phyloP scores from a whole-genome alignment of 306 rosid genomes.

The Senna siamea region DNA sequence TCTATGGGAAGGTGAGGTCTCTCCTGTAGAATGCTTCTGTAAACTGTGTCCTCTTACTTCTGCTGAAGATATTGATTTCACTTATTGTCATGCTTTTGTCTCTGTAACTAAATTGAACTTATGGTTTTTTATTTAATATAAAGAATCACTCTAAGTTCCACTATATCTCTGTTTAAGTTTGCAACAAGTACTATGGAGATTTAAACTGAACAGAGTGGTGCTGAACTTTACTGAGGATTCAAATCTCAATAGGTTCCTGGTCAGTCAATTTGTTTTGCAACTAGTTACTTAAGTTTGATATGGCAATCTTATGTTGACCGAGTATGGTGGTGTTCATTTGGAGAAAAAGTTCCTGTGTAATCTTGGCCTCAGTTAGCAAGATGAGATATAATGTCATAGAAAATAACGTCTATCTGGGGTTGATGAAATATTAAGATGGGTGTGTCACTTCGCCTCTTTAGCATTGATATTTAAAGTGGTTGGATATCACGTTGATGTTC shows the following conservation, averaged over 20 bases:
- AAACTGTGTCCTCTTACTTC: conserved; percentile 22
- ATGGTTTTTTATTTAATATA: conserved; percentile 29
- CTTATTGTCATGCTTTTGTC: conserved; percentile 7
- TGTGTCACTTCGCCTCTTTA: background rate
- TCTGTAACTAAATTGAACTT: conserved; percentile 6
- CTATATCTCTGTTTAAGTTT: background rate
- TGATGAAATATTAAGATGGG: background rate
- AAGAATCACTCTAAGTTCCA: conserved; percentile 19
- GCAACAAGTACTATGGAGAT: background rate
- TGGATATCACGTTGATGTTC: conserved; percentile 2
- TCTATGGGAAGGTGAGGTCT: conserved; percentile 91
- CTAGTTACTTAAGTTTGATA: no score
- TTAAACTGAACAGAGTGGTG: conserved; percentile 13
- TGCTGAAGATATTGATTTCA: conserved; percentile 3
- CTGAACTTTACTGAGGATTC: conserved; percentile 12
- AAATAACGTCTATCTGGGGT: background rate
- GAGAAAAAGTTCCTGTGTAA: background rate
- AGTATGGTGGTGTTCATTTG: background rate
- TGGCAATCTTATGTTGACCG: background rate
- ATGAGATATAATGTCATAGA: conserved; percentile 12
- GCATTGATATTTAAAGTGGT: background rate
- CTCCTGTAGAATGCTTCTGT: conserved; percentile 7
- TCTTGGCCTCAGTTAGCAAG: conserved; percentile 15
- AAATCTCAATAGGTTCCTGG: conserved; percentile 24
- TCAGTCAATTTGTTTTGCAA: conserved; percentile 21